Base-by-base conservation (phyloP, 495 filamentous ascomycete genomes). In the Apodospora peruviana region DNA sequence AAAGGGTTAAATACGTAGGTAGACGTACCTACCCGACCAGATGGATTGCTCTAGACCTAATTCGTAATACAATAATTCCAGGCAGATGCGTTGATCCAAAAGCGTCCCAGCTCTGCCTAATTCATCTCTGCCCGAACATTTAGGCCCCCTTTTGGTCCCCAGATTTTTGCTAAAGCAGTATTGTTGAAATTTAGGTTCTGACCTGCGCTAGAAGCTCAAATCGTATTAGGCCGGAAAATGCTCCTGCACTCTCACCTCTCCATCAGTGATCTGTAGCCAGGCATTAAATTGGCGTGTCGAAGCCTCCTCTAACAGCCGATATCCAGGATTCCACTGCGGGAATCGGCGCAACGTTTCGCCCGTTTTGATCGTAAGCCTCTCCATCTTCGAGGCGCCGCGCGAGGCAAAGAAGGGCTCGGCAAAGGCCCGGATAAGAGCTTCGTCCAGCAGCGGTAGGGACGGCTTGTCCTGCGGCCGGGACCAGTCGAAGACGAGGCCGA, bases 331-430 rank as follows among this genome's bases (percentile, higher is more conserved):
- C 43, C 43, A 45, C 43, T 45, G 43, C 43, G 43, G 43, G 27
- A 45, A 45, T 27, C 43, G 43, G 43, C 43, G 43, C 27, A 45
- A 20, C 21, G 7, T 21, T 24, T 45, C 43, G 24, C 43, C 43
- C 24, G 43, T 45, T 14, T 45, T 45, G 23, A 45, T 16, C 1
- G 43, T 45, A 27, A 45, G 23, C 4, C 4, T 45, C 24, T 29
- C 27, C 24, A 45, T 23, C 24, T 35, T 45, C 7, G 43, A 45
- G 1, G 43, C 2, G 7, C 43, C 43, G n/a, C 43, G 43, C 5
- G 22, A 34, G 27, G 43, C 24, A 19, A 45, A 32, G 17, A 45
- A 45, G 5, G 27, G 24, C 16, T 45, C 43, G 24, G 24, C 43
- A 34, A 45, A 35, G 5, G 43, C 18, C 12, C 24, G 43, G 27